A percentile compares a stretch with the other conserved stretches of the same genome.
These are phyloP conservation scores for Monilinia polystroma DNA, from an alignment of 2,329 filamentous ascomycete genomes.

Conservation along the genomic window DNA sequence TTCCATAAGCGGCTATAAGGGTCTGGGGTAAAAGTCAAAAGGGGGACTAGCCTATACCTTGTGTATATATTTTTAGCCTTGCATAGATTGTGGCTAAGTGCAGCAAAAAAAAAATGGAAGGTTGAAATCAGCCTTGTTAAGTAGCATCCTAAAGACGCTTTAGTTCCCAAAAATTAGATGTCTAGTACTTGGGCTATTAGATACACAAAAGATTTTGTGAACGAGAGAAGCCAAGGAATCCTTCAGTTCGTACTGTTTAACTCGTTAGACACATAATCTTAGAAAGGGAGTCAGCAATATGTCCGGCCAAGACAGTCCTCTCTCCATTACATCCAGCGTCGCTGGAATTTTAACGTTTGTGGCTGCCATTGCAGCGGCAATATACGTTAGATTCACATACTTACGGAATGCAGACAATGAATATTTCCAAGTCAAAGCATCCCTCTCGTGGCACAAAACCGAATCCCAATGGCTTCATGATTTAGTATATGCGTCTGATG, in stretches of 20 bases:
- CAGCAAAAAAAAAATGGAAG: background rate
- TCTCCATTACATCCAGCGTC: constrained; percentile 47
- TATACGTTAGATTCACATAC: constrained; percentile 48
- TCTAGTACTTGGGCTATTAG: background rate
- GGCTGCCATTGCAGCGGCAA: constrained; percentile 46
- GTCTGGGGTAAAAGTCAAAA: constrained; percentile 17
- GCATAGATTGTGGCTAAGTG: constrained; percentile 11
- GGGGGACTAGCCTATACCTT: background rate
- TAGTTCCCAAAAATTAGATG: background rate
- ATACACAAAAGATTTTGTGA: background rate
- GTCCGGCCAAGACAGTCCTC: constrained; percentile 43
- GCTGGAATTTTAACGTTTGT: constrained; percentile 50
- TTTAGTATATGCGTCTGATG: constrained; percentile 40
- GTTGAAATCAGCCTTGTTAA: background rate
- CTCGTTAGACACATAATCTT: background rate
- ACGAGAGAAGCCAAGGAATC: background rate
- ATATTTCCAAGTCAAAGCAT: constrained; percentile 49
- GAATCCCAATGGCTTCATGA: constrained; percentile 49
- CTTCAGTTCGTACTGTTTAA: too few relatives aligned
- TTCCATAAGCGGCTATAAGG: background rate
- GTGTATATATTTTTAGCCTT: constrained; percentile 2
- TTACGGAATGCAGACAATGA: constrained; percentile 49
- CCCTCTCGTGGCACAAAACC: constrained; percentile 51
- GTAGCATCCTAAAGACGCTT: background rate
- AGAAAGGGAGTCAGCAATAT: background rate